Evolutionary conservation across 345 rosid species (phyloP).

Genomic region (Citropsis articulata): DNA sequence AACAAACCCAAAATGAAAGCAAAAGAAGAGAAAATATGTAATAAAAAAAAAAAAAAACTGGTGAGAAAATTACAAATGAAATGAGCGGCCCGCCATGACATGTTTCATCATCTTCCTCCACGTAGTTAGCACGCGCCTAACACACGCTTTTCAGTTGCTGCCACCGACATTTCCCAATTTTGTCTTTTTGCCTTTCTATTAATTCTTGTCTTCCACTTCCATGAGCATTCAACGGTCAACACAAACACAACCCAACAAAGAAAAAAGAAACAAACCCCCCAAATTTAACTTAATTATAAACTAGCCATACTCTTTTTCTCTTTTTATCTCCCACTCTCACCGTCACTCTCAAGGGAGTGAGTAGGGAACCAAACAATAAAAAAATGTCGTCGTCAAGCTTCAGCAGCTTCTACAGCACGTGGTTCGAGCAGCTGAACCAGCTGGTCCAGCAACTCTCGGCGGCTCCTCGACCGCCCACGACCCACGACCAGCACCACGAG

Average conservation of each 20-base stretch:
- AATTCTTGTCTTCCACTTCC: too few relatives aligned
- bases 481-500: constrained; percentile 26
- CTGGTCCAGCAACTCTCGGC: constrained; percentile 49
- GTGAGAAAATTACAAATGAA: not conserved
- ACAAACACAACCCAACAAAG: not conserved
- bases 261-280: not conserved
- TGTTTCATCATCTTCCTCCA: not conserved
- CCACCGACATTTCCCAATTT: too few relatives aligned
- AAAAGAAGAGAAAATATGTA: too few relatives aligned
- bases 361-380: too few relatives aligned
- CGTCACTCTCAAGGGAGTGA: too few relatives aligned
- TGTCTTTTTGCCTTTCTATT: not conserved
- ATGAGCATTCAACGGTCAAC: too few relatives aligned
- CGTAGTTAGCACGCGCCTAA: constrained; percentile 3
- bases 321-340: not conserved
- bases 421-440: constrained; percentile 58
- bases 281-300: too few relatives aligned
- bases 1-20: too few relatives aligned
- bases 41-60: not conserved
- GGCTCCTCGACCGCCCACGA: constrained; percentile 39
- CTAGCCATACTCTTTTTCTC: not conserved
- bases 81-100: not conserved
- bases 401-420: constrained; percentile 49
- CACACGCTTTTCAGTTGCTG: not conserved
- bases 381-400: constrained; percentile 22